These are phyloP conservation scores for Draba incana DNA, from an alignment of 345 rosid genomes.

Conservation along the genomic window DNA sequence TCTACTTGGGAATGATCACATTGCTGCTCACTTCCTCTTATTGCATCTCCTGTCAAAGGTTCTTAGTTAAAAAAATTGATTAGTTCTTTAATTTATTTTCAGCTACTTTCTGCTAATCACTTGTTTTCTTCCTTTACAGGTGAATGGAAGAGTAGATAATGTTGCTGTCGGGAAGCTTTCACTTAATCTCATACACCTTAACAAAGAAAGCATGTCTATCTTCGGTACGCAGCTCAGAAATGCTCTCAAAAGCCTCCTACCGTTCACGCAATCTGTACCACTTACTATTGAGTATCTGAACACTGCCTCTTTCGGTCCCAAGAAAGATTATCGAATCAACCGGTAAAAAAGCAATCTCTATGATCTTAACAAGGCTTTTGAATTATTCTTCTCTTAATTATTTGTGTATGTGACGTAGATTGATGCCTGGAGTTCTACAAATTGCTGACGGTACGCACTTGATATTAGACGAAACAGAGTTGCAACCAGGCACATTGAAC, in stretches of 20 bases:
- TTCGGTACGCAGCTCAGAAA: slow-evolving; percentile 56
- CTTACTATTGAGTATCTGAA: slow-evolving; percentile 77
- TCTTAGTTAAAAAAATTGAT: background rate
- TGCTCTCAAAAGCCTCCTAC: slow-evolving; percentile 66
- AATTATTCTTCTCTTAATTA: background rate
- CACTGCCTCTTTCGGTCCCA: slow-evolving; percentile 66
- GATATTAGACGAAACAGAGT: slow-evolving; percentile 74
- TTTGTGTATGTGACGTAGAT: slow-evolving; percentile 45
- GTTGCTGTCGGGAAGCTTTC: slow-evolving; percentile 95
- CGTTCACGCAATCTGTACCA: slow-evolving; percentile 63
- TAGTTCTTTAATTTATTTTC: slow-evolving; percentile 1
- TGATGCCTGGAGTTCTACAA: slow-evolving; percentile 76
- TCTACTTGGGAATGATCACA: slow-evolving; percentile 76
- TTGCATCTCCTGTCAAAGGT: slow-evolving; percentile 89
- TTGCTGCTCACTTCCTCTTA: slow-evolving; percentile 72
- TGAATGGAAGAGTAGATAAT: slow-evolving; percentile 74
- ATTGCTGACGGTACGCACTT: slow-evolving; percentile 81
- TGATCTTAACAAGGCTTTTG: background rate
- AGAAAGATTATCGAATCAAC: slow-evolving; percentile 75
- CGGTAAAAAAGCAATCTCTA: slow-evolving; percentile 48
- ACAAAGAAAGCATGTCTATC: slow-evolving; percentile 64
- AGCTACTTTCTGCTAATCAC: background rate
- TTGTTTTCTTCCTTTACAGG: slow-evolving; percentile 46
- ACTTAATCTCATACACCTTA: slow-evolving; percentile 65
- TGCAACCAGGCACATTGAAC: slow-evolving; percentile 78